Evolutionary conservation across 2,329 filamentous ascomycete genomes (phyloP).

Genomic region (Dendryphion nanum): DNA sequence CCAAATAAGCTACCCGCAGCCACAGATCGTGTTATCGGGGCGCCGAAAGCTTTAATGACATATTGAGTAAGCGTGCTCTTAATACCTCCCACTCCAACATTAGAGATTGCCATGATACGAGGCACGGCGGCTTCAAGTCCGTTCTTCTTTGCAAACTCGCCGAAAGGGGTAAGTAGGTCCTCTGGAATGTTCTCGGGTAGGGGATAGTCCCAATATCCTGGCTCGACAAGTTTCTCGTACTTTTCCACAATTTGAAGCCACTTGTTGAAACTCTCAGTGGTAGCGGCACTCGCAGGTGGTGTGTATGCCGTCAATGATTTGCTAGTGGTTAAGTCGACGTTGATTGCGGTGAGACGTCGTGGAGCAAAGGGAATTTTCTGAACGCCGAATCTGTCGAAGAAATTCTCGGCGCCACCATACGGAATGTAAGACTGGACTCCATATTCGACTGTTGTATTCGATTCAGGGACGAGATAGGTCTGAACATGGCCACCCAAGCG

Average conservation of each 20-base stretch:
- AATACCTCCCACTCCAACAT: constrained; percentile 18
- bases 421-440: constrained; percentile 44
- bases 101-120: constrained; percentile 16
- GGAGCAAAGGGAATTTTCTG: constrained; percentile 1
- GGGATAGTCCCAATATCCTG: constrained; percentile 23
- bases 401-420: constrained; percentile 41
- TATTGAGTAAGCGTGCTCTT: constrained; percentile 14
- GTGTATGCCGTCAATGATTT: constrained; percentile 12
- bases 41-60: constrained; percentile 19
- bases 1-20: constrained; percentile 8
- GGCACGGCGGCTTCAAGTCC: constrained; percentile 16
- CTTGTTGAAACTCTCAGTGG: constrained; percentile 13
- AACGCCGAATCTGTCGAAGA: constrained; percentile 48
- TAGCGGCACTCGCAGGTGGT: constrained; percentile 12
- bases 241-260: constrained; percentile 18
- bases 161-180: constrained; percentile 50
- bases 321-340: constrained; percentile 35
- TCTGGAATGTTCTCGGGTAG: constrained; percentile 42
- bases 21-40: constrained; percentile 12
- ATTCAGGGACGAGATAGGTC: constrained; percentile 44
- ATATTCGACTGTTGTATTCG: constrained; percentile 34
- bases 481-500: constrained; percentile 50
- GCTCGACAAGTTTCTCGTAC: constrained; percentile 16
- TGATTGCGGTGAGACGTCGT: constrained; percentile 12
- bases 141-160: constrained; percentile 50